Evolutionary conservation across 2,329 filamentous ascomycete genomes (phyloP), one percentile per base, ranked within the genome.

Genomic region (Tolypocladium paradoxum): DNA sequence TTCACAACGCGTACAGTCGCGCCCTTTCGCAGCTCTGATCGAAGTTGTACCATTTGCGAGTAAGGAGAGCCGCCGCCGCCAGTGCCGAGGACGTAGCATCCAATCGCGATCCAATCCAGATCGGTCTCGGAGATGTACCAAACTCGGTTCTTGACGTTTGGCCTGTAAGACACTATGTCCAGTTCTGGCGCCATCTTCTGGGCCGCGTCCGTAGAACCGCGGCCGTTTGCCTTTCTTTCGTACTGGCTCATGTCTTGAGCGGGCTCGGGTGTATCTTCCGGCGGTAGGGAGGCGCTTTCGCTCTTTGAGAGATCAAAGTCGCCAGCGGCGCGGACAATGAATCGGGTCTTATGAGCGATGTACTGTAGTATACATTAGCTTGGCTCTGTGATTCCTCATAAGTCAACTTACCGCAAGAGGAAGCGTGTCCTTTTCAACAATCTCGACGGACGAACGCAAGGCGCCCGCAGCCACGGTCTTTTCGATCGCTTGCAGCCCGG

Each of bases 51-150:
- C 67, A 77, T 75, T 33, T 71, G 66, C 2, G 76, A 64, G 56
- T 79, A 80, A 1, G 79, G 77, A 3, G 72, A 76, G 2, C 81
- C 80, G 22, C 81, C 81, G 6, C 81, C 81, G 22, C 81, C 82
- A 0, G 79, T 82, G 2, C 79, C 81, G 0, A 85, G 71, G 50
- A 85, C 78, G 56, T 82, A 82, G 60, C 79, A 82, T 1, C 82
- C 81, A 8, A 72, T 77, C 0, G 77, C 66, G 35, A 84, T 77
- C 69, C 76, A 84, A 33, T 69, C 64, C 4, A 84, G 67, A 60
- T 84, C 82, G 0, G 76, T 77, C 59, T 83, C 79, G 12, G 71
- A 78, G 38, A 84, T 64, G 53, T 75, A 74, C 82, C 82, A 84
- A 18, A 74, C 62, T 11, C 79, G 72, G n/a, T 73, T 68, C 37